Evolutionary conservation across 1,284 basidiomycete genomes (phyloP).

Genomic region (Afroboletus lepidellus): DNA sequence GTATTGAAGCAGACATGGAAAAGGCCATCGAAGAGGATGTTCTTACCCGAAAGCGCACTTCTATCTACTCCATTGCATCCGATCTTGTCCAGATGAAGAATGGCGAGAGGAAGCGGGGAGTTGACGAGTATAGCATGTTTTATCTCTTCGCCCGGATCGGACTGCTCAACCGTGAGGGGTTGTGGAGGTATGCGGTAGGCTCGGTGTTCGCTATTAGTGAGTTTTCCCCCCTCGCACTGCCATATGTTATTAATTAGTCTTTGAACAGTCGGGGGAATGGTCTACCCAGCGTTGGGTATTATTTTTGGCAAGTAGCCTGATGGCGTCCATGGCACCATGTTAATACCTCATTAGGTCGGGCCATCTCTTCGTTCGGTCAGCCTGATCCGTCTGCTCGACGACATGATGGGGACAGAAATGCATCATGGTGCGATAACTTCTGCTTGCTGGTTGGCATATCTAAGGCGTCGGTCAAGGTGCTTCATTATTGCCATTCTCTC

Average conservation of each 20-base stretch:
- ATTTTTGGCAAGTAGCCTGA: conserved; percentile 55
- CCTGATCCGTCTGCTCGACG: conserved; percentile 42
- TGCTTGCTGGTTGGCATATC: background rate
- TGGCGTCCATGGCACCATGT: background rate
- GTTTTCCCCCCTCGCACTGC: conserved; percentile 19
- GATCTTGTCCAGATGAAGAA: conserved; percentile 60
- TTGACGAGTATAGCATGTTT: conserved; percentile 45
- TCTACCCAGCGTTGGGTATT: conserved; percentile 86
- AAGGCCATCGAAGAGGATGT: conserved; percentile 57
- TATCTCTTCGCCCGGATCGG: conserved; percentile 78
- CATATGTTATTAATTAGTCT: conserved; percentile 12
- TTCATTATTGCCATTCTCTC: conserved; percentile 82
- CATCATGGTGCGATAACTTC: conserved; percentile 50
- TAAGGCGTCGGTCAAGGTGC: conserved; percentile 52
- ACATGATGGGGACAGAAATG: conserved; percentile 62
- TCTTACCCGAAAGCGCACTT: conserved; percentile 59
- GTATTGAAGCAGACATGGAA: conserved; percentile 52
- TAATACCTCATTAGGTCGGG: conserved; percentile 43
- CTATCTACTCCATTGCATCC: conserved; percentile 67
- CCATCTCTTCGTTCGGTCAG: conserved; percentile 63
- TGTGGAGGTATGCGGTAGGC: conserved; percentile 58
- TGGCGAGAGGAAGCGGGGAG: conserved; percentile 35
- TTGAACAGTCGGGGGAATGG: conserved; percentile 59
- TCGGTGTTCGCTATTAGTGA: conserved; percentile 50
- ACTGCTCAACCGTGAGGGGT: conserved; percentile 57